A percentile compares a stretch with the other conserved stretches of the same genome.
phyloP scores from a whole-genome alignment of 2,329 filamentous ascomycete genomes.

The Botryotinia convoluta region DNA sequence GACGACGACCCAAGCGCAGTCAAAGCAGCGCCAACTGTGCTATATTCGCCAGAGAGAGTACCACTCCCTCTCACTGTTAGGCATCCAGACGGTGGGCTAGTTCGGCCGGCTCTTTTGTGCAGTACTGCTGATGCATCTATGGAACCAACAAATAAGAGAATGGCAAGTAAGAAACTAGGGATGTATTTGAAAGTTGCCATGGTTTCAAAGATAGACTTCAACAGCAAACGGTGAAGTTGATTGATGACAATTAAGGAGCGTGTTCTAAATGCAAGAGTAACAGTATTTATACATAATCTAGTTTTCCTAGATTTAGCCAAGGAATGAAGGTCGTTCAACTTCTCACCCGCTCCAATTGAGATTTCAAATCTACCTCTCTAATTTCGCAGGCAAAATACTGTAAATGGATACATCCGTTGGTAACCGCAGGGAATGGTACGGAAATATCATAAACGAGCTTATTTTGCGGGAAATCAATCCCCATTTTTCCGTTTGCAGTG shows the following conservation, averaged over 20 bases:
- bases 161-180: background rate
- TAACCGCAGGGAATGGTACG: background rate
- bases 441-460: background rate
- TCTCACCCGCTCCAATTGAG: background rate
- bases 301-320: background rate
- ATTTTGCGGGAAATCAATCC: background rate
- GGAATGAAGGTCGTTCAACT: no score
- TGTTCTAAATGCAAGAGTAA: background rate
- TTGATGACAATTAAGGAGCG: no score
- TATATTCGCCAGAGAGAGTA: constrained; percentile 20
- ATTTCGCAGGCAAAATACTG: no score
- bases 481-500: background rate
- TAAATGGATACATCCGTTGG: background rate
- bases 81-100: constrained; percentile 16
- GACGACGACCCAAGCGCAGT: constrained; percentile 2
- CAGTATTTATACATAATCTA: background rate
- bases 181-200: background rate
- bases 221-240: background rate
- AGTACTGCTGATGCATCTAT: background rate
- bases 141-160: background rate
- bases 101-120: constrained; percentile 7
- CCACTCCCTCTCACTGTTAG: constrained; percentile 17
- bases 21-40: constrained; percentile 4
- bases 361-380: background rate
- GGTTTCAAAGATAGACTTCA: background rate